phyloP scores from a whole-genome alignment of 139 green algal species.

The Trebouxia sp. region DNA sequence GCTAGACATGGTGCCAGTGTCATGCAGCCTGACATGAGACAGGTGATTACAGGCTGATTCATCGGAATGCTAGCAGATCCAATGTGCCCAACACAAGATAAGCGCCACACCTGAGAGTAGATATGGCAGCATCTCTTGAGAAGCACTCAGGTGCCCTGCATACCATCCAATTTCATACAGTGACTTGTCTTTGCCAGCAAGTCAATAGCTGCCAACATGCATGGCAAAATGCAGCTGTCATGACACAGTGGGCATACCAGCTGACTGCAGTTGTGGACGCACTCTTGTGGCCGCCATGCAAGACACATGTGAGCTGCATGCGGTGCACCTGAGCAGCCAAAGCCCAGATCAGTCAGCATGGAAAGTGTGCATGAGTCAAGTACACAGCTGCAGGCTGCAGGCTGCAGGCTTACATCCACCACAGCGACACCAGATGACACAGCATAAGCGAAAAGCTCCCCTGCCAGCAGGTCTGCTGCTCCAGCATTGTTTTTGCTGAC shows the following conservation, averaged over 20 bases:
- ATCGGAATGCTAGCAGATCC: background rate
- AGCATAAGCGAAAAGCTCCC: constrained; percentile 70
- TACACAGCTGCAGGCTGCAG: background rate
- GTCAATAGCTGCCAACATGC: background rate
- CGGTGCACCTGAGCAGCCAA: constrained; percentile 50
- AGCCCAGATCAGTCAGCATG: background rate
- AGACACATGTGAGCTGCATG: constrained; percentile 55
- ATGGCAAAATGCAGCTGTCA: background rate
- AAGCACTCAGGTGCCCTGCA: constrained; percentile 63
- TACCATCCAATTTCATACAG: background rate
- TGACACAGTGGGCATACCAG: constrained; percentile 59
- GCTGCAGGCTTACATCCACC: constrained; percentile 48
- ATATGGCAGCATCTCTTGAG: constrained; percentile 44
- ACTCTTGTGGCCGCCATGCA: constrained; percentile 64
- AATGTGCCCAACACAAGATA: no score
- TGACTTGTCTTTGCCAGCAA: background rate
- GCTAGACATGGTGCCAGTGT: no score
- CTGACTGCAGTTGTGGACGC: constrained; percentile 60
- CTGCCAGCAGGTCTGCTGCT: constrained; percentile 57
- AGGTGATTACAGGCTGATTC: background rate
- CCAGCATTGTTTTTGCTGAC: constrained; percentile 49
- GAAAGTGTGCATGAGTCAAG: no score
- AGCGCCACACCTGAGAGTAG: constrained; percentile 44
- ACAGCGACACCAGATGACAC: constrained; percentile 56
- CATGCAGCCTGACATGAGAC: no score